Conservation (phyloP, 164 flowering plant species). For the Cinnamomum chago region DNA sequence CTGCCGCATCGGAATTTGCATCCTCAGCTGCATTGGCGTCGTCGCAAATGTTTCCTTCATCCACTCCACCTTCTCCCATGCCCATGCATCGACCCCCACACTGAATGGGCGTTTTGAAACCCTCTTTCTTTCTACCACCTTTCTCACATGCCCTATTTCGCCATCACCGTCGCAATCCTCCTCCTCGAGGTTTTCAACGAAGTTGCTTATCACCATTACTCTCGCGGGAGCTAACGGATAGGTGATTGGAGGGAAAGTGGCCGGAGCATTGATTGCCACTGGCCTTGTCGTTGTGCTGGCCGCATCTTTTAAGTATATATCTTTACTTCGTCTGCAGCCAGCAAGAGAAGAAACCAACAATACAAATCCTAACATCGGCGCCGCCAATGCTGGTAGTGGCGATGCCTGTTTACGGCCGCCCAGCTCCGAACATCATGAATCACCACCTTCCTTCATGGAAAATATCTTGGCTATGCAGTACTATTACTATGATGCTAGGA, state of each 20-base stretch:
- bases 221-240: slow-evolving; percentile 42
- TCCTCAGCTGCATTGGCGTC: slow-evolving; percentile 40
- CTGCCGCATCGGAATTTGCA: slow-evolving; percentile 28
- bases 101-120: slow-evolving; percentile 55
- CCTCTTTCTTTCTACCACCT: slow-evolving; percentile 42
- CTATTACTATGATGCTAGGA: too few relatives aligned
- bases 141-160: neutral
- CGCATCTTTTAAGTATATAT: slow-evolving; percentile 26
- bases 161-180: neutral
- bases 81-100: slow-evolving; percentile 31
- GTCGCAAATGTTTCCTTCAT: slow-evolving; percentile 50
- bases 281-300: slow-evolving; percentile 28
- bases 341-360: too few relatives aligned
- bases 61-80: slow-evolving; percentile 27
- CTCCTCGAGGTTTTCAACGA: slow-evolving; percentile 1
- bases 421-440: too few relatives aligned
- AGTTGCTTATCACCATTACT: slow-evolving; percentile 25
- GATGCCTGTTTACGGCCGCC: too few relatives aligned
- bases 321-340: slow-evolving; percentile 20
- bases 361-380: too few relatives aligned
- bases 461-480: too few relatives aligned
- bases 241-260: slow-evolving; percentile 42
- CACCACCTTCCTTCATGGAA: too few relatives aligned
- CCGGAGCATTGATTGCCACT: slow-evolving; percentile 30
- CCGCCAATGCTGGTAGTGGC: too few relatives aligned